A percentile compares a stretch with the other conserved stretches of the same genome.
Conservation (phyloP, 75 land plant genomes). For the Chamaecyparis obtusa region DNA sequence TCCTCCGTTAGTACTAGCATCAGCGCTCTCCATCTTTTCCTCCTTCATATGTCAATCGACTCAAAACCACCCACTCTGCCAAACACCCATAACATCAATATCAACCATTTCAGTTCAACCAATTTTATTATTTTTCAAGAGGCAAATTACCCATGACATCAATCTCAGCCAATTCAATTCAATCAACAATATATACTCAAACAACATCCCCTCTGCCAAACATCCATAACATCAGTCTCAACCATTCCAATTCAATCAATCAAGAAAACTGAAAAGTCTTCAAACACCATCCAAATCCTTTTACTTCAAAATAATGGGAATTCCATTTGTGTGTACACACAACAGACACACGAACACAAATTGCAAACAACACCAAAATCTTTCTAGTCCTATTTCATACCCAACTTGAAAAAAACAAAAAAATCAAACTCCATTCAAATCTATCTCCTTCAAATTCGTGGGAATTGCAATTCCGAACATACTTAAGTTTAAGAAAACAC, state of each 20-base stretch:
- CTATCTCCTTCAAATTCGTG: neutral
- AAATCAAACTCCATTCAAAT: neutral
- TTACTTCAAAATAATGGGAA: neutral
- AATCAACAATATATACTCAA: neutral
- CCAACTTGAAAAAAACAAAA: neutral
- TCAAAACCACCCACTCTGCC: neutral
- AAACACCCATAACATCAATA: neutral
- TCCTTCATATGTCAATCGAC: slow-evolving; percentile 8
- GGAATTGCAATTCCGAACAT: neutral
- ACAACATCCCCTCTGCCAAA: neutral
- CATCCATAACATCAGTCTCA: neutral
- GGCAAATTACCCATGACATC: neutral
- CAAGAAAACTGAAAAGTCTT: neutral
- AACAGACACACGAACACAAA: neutral
- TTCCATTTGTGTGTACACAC: neutral
- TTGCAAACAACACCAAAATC: neutral
- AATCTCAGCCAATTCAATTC: neutral
- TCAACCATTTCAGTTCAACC: neutral
- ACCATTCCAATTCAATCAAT: neutral
- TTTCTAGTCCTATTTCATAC: neutral
- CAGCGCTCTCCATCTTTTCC: slow-evolving; percentile 5
- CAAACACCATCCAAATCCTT: neutral
- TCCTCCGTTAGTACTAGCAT: neutral
- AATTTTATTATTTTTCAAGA: neutral
- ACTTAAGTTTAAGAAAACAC: neutral